These are phyloP conservation scores for Phytophthora crassamura DNA, from an alignment of 352 stramenopile species.

Conservation along the genomic window DNA sequence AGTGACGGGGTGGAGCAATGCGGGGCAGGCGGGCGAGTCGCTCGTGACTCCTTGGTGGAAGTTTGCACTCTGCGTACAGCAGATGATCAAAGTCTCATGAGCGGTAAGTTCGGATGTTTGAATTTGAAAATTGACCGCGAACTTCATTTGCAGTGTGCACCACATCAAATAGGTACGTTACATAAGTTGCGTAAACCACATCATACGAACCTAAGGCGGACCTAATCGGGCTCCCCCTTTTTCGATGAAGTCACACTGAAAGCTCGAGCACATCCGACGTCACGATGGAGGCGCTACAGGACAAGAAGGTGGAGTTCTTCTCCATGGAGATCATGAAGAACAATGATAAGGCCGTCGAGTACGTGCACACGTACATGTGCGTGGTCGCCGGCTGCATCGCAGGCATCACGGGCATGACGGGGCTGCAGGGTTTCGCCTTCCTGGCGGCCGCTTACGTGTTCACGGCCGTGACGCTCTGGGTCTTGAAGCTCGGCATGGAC, in stretches of 20 bases:
- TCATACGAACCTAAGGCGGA: too few relatives aligned
- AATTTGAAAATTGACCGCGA: conserved; percentile 31
- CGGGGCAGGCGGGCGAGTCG: neutral
- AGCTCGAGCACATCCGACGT: neutral
- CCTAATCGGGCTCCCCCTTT: too few relatives aligned
- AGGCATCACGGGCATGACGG: conserved; percentile 81
- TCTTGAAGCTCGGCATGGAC: conserved; percentile 80
- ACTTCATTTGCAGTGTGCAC: neutral
- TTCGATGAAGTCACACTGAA: too few relatives aligned
- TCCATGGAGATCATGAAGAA: conserved; percentile 89
- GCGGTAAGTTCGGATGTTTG: conserved; percentile 41
- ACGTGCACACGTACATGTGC: conserved; percentile 85
- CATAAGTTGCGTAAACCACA: too few relatives aligned
- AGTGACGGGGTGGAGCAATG: neutral
- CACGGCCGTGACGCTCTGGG: conserved; percentile 67
- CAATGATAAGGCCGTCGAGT: conserved; percentile 83
- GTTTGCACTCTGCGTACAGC: conserved; percentile 34
- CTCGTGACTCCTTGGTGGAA: conserved; percentile 23
- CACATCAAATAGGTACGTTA: neutral
- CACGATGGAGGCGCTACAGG: conserved; percentile 70
- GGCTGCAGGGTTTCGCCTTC: conserved; percentile 77
- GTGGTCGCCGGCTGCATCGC: conserved; percentile 85
- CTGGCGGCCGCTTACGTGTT: conserved; percentile 70
- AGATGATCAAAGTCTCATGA: conserved; percentile 14
- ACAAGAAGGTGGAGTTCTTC: conserved; percentile 87